Evolutionary conservation across 331 rosid genomes (phyloP), one percentile per base, ranked within the genome.

Genomic region (Phaseolus coccineus): DNA sequence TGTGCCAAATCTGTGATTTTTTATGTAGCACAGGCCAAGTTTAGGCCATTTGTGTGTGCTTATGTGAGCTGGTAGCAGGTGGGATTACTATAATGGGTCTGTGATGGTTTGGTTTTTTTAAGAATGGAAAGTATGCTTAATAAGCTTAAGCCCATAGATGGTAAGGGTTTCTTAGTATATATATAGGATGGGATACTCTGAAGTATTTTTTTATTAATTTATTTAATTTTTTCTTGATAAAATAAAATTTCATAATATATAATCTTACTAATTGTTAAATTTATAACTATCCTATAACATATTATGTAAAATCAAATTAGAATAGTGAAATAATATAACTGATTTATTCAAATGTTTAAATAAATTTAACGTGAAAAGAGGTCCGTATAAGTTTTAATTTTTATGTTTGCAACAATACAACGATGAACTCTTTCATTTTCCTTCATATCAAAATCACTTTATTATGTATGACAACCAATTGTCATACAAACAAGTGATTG

Each of bases 381-480:
- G 0, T 19, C 0, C 22, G 22, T 19, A 19, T 19, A 84, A 87
- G 97, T 92, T 86, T 92, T 92, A 44, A 92, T 96, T 13, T 96
- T 92, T 76, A 92, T 89, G 87, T 93, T 90, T 50, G 97, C 97
- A 50, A 90, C 86, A 68, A 90, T 96, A 66, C 91, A 84, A 6
- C 92, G 97, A 86, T 92, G 97, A 40, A 90, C 96, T 1, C 96
- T 96, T 78, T 96, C 96, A 50, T 92, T 86, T 90, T 92, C 96
- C 97, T 92, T 90, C 88, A 82, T 64, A 59, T 56, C 57, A 82
- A 82, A 87, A 77, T 52, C 55, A 83, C 67, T 71, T 71, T 35
- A 71, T 83, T 77, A 70, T 73, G 50, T 76, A 78, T 50, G 47
- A 15, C 33, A 25, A 61, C 31, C 4, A 12, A 12, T 46, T 46